phyloP scores from a whole-genome alignment of 345 rosid genomes.

The Lenwebbia sp. region DNA sequence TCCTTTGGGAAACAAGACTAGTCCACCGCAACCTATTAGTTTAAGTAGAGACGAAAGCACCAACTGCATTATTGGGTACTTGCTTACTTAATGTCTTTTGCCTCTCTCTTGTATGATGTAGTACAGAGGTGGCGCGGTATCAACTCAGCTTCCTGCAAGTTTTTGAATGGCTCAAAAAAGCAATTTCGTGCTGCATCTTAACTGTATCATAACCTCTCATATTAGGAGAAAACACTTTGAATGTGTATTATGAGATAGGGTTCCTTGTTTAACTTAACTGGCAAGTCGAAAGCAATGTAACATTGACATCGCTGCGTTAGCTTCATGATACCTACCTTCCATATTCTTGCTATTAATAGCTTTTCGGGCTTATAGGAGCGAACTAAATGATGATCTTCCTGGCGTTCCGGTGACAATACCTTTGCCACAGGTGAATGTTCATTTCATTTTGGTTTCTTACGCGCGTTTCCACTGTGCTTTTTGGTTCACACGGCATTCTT shows the following conservation, averaged over 20 bases:
- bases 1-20: constrained; percentile 33
- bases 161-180: not conserved
- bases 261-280: not conserved
- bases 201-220: not conserved
- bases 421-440: constrained; percentile 38
- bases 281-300: not conserved
- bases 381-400: constrained; percentile 32
- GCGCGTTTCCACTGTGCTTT: not conserved
- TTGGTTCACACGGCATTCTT: not conserved
- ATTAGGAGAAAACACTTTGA: not conserved
- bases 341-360: not conserved
- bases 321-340: not conserved
- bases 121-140: not conserved
- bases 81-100: not conserved
- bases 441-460: not conserved
- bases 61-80: constrained; percentile 60
- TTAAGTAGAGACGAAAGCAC: constrained; percentile 48
- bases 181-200: not conserved
- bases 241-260: not conserved
- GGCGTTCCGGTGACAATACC: constrained; percentile 48
- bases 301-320: not conserved
- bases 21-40: constrained; percentile 32
- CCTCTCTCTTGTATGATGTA: not conserved
- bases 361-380: constrained; percentile 38
- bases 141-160: not conserved